Evolutionary conservation across 306 rosid genomes (phyloP), one percentile per base, ranked within the genome.

Genomic region (Ceratonia siliqua): DNA sequence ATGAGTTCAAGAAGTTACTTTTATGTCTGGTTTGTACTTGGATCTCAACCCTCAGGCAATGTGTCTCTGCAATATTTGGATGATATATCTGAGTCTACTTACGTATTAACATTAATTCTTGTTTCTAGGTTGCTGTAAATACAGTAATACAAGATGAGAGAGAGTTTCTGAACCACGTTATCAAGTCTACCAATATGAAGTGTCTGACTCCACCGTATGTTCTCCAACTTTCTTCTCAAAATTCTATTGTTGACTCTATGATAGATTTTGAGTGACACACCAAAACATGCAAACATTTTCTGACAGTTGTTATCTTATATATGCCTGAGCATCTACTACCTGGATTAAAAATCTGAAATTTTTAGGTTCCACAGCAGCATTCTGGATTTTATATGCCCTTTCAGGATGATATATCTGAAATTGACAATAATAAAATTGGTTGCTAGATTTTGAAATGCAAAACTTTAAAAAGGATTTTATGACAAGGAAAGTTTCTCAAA

Each of bases 191-290:
- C 13, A 92, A 92, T 80, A 92, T 92, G 97, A 92, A 90, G 81
- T 92, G 97, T 89, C 83, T 92, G 72, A 92, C 96, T 52, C 96
- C 96, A 33, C 90, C 78, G 96, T 92, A 88, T 82, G 93, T 83
- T 59, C 76, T 66, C 11, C 11, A 20, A 33, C 76, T 25, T 15
- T 77, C 48, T 46, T 12, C 67, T 48, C 20, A 6, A n/a, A 36
- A 20, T 78, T 72, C 48, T 78, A 55, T 49, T 63, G 43, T 61
- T 49, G 36, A 56, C 35, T 30, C n/a, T 71, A 61, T 4, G 49
- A 38, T 38, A 15, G 46, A 43, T 71, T 57, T 15, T 33, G 28
- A 13, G 48, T 8, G 17, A 5, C 45, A 33, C n/a, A 28, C 52
- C 30, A 35, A 30, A 27, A 64, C 35, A 55, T 54, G 59, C 54